Conservation (phyloP, 495 filamentous ascomycete species). For the Lentithecium fluviatile region DNA sequence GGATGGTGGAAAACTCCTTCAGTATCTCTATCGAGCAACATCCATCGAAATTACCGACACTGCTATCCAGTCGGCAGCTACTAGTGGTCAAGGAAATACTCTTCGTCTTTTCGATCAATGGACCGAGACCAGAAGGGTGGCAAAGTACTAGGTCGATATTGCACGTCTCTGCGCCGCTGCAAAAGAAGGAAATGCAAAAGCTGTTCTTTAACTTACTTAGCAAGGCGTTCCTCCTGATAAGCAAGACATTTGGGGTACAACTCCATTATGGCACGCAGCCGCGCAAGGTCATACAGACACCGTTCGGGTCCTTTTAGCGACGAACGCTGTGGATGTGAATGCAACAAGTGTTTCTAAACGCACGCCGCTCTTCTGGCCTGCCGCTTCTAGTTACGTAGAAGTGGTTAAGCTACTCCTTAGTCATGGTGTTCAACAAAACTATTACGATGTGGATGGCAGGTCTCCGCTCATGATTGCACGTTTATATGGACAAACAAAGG, state of each 20-base stretch:
- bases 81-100: slow-evolving; percentile 10
- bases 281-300: neutral
- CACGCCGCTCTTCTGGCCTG: slow-evolving; percentile 18
- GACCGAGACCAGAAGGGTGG: neutral
- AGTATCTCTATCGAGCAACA: slow-evolving; percentile 7
- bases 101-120: slow-evolving; percentile 17
- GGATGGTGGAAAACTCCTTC: slow-evolving; percentile 3
- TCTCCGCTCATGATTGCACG: slow-evolving; percentile 11
- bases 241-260: slow-evolving; percentile 16
- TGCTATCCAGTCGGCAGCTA: slow-evolving; percentile 17
- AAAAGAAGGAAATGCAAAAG: slow-evolving; percentile 10
- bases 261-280: slow-evolving; percentile 11
- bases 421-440: slow-evolving; percentile 8
- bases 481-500: neutral
- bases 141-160: slow-evolving; percentile 16
- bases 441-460: slow-evolving; percentile 7
- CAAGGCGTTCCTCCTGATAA: slow-evolving; percentile 17
- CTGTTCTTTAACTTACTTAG: slow-evolving; percentile 11
- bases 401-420: slow-evolving; percentile 16
- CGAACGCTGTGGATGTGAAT: slow-evolving; percentile 22
- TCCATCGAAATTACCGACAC: slow-evolving; percentile 12
- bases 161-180: slow-evolving; percentile 14
- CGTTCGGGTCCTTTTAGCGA: slow-evolving; percentile 14
- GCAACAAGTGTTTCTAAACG: neutral
- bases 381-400: neutral